A percentile compares a stretch with the other conserved stretches of the same genome.
These are phyloP conservation scores for Sergeia podlipaevii DNA, from an alignment of 208 protist species.

Conservation along the genomic window DNA sequence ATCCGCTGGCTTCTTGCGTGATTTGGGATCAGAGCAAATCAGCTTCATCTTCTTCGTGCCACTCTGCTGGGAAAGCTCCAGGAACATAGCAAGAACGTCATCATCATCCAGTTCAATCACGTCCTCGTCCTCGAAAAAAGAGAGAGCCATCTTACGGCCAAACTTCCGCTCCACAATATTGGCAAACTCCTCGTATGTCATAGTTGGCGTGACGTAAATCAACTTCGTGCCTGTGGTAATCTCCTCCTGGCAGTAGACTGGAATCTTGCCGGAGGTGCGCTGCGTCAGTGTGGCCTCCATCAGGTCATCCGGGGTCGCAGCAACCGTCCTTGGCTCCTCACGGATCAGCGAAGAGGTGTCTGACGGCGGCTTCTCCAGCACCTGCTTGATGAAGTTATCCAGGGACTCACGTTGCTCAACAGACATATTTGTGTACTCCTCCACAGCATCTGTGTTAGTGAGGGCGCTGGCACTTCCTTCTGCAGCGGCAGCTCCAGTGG, in stretches of 20 bases:
- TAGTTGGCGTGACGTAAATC: slow-evolving; percentile 54
- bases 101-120: slow-evolving; percentile 82
- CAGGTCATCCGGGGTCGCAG: slow-evolving; percentile 33
- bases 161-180: slow-evolving; percentile 79
- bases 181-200: slow-evolving; percentile 70
- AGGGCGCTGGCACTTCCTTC: not conserved
- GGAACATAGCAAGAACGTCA: slow-evolving; percentile 82
- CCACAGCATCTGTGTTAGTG: slow-evolving; percentile 22
- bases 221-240: slow-evolving; percentile 53
- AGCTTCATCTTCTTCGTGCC: slow-evolving; percentile 75
- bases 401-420: slow-evolving; percentile 58
- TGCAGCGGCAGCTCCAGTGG: not conserved
- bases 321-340: slow-evolving; percentile 27
- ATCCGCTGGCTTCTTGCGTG: slow-evolving; percentile 26
- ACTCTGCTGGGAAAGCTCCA: slow-evolving; percentile 46
- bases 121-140: slow-evolving; percentile 82
- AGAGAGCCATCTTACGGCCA: slow-evolving; percentile 53
- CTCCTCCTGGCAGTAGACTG: slow-evolving; percentile 75
- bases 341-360: slow-evolving; percentile 35
- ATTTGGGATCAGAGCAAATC: slow-evolving; percentile 44
- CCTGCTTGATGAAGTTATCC: slow-evolving; percentile 74
- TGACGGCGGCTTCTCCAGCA: slow-evolving; percentile 47
- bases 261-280: slow-evolving; percentile 55
- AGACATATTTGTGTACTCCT: slow-evolving; percentile 53
- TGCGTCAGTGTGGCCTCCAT: slow-evolving; percentile 20